Base-by-base conservation (phyloP, 352 stramenopile species). In the Pythium coloratum region DNA sequence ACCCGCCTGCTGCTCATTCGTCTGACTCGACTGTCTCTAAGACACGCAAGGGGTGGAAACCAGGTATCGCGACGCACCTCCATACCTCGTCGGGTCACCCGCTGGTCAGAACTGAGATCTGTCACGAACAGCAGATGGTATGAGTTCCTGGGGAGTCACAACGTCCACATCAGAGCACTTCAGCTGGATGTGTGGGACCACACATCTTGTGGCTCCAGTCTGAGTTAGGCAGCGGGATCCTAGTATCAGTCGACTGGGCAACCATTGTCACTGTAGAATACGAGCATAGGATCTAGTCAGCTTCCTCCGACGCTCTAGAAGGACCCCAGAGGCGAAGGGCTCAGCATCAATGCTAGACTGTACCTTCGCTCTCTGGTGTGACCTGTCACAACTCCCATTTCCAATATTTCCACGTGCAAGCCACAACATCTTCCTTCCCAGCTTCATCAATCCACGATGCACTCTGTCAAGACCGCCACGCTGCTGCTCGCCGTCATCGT, bases 381-480 rank as follows among this genome's bases (percentile, higher is more conserved):
- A 14, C 2, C 50, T 57, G 20, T 57, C 16, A 5, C 28, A 30
- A 5, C 28, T 30, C 14, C 28, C 53, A 28, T 46, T 59, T n/a
- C 24, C 49, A 49, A 49, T 49, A 16, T 49, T 49, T 16, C 42
- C 42, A 44, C 38, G 1, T 44, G 3, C 42, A 49, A 49, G 16
- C 42, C 5, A 49, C 12, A n/a, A 6, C 40, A 20, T 7, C 40
- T 47, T n/a, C 12, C 40, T 24, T 26, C 51, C 3, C 56, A 30
- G 2, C 13, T 16, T 2, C 14, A 24, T 6, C 6, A 44, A 18
- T 34, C 20, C 58, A 57, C 7, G 1, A 65, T 66, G 59, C 13
- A 30, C 28, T 53, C 36, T 3, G 40, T 53, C 59, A 66, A 66
- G 59, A 59, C 59, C 44, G 10, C 59, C 34, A 36, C 20, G 24